Evolutionary conservation across 2,329 filamentous ascomycete species (phyloP).

Genomic region (Aspergillus texensis): DNA sequence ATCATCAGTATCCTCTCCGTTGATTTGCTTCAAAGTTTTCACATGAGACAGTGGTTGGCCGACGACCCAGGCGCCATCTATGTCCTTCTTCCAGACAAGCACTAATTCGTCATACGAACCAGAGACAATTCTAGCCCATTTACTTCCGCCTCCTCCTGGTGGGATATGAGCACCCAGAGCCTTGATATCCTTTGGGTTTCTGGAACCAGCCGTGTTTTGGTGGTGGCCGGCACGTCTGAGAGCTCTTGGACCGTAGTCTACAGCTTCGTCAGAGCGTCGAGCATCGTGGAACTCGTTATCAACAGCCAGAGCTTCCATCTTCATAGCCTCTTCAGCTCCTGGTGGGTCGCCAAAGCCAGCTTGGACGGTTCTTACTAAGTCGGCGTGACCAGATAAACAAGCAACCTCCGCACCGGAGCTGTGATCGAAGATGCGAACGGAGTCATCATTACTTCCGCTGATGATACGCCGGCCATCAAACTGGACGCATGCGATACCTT

Average conservation of each 20-base stretch:
- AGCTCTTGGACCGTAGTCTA: conserved; percentile 46
- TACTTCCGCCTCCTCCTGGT: conserved; percentile 85
- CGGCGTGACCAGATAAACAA: conserved; percentile 77
- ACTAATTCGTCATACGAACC: conserved; percentile 96
- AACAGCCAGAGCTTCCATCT: conserved; percentile 69
- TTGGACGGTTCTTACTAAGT: conserved; percentile 90
- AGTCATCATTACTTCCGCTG: conserved; percentile 93
- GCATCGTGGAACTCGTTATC: conserved; percentile 73
- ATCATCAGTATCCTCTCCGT: not conserved
- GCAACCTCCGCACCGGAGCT: conserved; percentile 85
- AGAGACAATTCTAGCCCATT: conserved; percentile 92
- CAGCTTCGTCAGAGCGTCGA: conserved; percentile 48
- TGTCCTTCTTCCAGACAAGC: conserved; percentile 89
- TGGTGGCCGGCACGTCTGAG: conserved; percentile 53
- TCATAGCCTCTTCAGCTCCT: conserved; percentile 75
- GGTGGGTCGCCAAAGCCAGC: conserved; percentile 90
- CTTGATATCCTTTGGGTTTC: conserved; percentile 70
- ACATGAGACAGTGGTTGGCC: conserved; percentile 62
- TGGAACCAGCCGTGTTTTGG: conserved; percentile 69
- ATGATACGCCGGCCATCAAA: conserved; percentile 93
- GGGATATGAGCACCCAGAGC: conserved; percentile 84
- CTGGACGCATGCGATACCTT: conserved; percentile 96
- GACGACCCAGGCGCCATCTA: conserved; percentile 81
- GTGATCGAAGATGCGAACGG: conserved; percentile 92
- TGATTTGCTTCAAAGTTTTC: not conserved